These are phyloP conservation scores for Bacidia gigantensis DNA, from an alignment of 495 filamentous ascomycete species.

Conservation along the genomic window DNA sequence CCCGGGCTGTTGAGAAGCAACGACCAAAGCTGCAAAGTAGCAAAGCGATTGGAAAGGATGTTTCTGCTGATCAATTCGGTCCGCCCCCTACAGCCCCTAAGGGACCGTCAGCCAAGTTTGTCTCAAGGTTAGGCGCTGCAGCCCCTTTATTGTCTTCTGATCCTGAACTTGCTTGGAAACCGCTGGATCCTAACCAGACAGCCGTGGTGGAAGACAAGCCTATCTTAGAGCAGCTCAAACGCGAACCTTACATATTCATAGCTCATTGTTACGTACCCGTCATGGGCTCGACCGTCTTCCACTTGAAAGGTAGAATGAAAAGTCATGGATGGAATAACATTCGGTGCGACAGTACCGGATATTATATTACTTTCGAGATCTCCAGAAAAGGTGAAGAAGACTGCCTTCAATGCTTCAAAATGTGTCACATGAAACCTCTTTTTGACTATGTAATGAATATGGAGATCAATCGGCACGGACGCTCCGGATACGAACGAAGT, in stretches of 20 bases:
- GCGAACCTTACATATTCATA: conserved; percentile 88
- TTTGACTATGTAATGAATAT: conserved; percentile 93
- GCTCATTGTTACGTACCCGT: conserved; percentile 75
- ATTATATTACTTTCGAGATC: conserved; percentile 80
- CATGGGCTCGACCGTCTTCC: conserved; percentile 65
- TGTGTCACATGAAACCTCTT: conserved; percentile 58
- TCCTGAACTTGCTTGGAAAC: conserved; percentile 21
- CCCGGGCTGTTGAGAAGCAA: conserved; percentile 52
- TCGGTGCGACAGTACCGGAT: conserved; percentile 68
- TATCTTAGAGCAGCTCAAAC: conserved; percentile 52
- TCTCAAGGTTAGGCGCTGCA: conserved; percentile 23
- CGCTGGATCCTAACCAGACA: conserved; percentile 31
- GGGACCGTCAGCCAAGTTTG: conserved; percentile 61
- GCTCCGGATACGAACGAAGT: conserved; percentile 51
- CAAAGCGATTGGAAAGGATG: conserved; percentile 25
- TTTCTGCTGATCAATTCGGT: conserved; percentile 33
- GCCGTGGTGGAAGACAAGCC: conserved; percentile 46
- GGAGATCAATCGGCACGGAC: conserved; percentile 61
- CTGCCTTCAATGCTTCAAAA: conserved; percentile 57
- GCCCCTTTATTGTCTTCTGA: conserved; percentile 38
- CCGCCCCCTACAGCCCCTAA: conserved; percentile 74
- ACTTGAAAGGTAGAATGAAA: conserved; percentile 77
- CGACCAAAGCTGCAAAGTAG: conserved; percentile 33
- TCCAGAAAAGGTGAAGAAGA: conserved; percentile 62
- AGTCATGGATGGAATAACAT: conserved; percentile 64